A percentile compares a stretch with the other conserved stretches of the same genome.
Evolutionary conservation across 1,139 yeast genomes (phyloP).

Genomic region (Scheffersomyces quercinus): DNA sequence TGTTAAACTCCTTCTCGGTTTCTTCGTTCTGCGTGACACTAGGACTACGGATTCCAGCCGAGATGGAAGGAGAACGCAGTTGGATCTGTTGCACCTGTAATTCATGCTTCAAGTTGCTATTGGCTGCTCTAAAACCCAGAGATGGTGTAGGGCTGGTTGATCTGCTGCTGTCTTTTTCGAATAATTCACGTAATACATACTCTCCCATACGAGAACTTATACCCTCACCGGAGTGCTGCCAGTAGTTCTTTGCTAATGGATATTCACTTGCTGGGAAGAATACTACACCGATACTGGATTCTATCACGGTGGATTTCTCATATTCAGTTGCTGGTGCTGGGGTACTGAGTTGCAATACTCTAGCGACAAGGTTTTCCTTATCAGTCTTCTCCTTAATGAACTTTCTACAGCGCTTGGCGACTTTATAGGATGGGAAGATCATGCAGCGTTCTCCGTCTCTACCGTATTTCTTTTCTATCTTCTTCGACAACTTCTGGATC

Average conservation of each 20-base stretch:
- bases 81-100: conserved; percentile 42
- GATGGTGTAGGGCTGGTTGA: background rate
- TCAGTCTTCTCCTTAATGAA: conserved; percentile 52
- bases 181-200: conserved; percentile 67
- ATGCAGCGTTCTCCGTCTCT: conserved; percentile 72
- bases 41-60: conserved; percentile 18
- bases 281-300: conserved; percentile 72
- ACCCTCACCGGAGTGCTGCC: conserved; percentile 98
- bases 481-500: conserved; percentile 60
- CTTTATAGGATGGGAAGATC: conserved; percentile 73
- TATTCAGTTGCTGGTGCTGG: conserved; percentile 63
- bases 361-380: conserved; percentile 32
- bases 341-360: conserved; percentile 80
- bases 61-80: conserved; percentile 28
- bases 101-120: conserved; percentile 28
- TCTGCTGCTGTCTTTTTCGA: conserved; percentile 24
- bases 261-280: conserved; percentile 64
- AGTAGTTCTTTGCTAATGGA: conserved; percentile 74
- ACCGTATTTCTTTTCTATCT: conserved; percentile 63
- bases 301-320: conserved; percentile 59
- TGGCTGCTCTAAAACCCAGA: background rate
- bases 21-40: conserved; percentile 28
- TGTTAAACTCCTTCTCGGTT: conserved; percentile 55
- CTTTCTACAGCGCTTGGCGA: conserved; percentile 84
- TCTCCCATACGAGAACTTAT: conserved; percentile 88